Evolutionary conservation across 371 early-diverging fungal genomes (phyloP), one percentile per base, ranked within the genome.

Genomic region (Saksenaea oblongispora): DNA sequence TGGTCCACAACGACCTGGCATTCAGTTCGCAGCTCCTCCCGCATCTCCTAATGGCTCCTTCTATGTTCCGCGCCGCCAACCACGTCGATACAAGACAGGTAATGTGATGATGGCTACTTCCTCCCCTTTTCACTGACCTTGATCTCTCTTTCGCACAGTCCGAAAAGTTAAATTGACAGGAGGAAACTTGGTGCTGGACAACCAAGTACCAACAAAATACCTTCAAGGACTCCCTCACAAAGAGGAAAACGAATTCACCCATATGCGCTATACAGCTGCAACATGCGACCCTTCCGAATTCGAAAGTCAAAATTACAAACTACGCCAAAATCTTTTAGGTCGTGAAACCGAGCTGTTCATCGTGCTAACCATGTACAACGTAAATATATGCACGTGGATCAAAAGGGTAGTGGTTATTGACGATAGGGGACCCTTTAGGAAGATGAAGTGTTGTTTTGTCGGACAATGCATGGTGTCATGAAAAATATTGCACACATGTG

Each of bases 291-390:
- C 95, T 4, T 86, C 93, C 69, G 89, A 93, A 41, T 96, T 95
- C 73, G 63, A 67, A 31, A 71, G 74, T 24, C 83, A 89, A 15
- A 85, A 85, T 14, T 96, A 93, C 75, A 89, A 89, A 18, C 83
- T 97, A 58, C 86, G 98, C 56, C 96, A 91, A 61, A 83, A 87
- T 62, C 81, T 90, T 70, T 69, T 89, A 61, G 77, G 86, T 36
- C 82, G 88, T 27, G 64, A 85, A 62, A 96, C 96, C 3, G 97
- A 96, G 74, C 71, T 97, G 39, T 93, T 92, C 69, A 88, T 92
- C 61, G 95, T 95, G 54, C 78, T 95, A 62, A 96, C 97, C 54
- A 94, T 96, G 96, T 96, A 95, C 83, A 95, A 95, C 72, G 88
- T 86, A 81, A 84, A 79, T 59, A 22, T 44, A 34, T 14, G 42